Base-by-base conservation (phyloP, 192 early-diverging fungal species). In the Linnemannia zychae region DNA sequence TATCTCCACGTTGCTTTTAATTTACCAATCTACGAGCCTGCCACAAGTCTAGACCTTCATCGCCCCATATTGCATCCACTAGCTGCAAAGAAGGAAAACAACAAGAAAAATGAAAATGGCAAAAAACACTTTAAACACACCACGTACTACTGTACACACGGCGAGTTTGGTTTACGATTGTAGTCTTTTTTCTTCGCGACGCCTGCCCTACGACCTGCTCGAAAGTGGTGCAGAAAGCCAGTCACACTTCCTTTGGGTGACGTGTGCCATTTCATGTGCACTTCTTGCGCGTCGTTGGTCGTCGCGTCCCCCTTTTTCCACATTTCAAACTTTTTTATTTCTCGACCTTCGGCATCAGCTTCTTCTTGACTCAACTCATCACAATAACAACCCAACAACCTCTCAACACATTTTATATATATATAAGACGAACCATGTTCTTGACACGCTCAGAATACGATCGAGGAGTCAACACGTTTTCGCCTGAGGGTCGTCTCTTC, bases 391-490 rank as follows among this genome's bases (percentile, higher is more conserved):
- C 24, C 37, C 76, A 70, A 49, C 46, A 47, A 70, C 37, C 18
- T 7, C 40, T 7, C 24, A 50, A 40, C 16, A 28, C 18, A 24
- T 34, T 46, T 15, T 52, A 72, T 38, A 57, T 48, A 33, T 22
- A 33, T 34, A 78, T 72, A 71, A 44, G 40, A 44, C 40, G 9
- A 44, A 44, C 9, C 52, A 93, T 93, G 93, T 94, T 94, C 86
- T 83, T 94, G 65, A 94, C 92, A 78, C 95, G 96, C 78, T 95
- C 95, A 77, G 98, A 99, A 92, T 99, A 99, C 90, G 98, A 99
- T 90, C 95, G 98, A 75, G 99, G 99, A 65, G 99, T 99, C 81
- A 99, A 99, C 89, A 99, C 99, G 65, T 99, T 99, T 90, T 98
- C 96, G 34, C 99, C 99, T 67, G 99, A 99, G 89, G 99, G 99